Percentiles rank a stretch among this genome's conserved stretches.
These are phyloP conservation scores for Globisporangium rhizosaccharum DNA, from an alignment of 352 stramenopile genomes.

Conservation along the genomic window DNA sequence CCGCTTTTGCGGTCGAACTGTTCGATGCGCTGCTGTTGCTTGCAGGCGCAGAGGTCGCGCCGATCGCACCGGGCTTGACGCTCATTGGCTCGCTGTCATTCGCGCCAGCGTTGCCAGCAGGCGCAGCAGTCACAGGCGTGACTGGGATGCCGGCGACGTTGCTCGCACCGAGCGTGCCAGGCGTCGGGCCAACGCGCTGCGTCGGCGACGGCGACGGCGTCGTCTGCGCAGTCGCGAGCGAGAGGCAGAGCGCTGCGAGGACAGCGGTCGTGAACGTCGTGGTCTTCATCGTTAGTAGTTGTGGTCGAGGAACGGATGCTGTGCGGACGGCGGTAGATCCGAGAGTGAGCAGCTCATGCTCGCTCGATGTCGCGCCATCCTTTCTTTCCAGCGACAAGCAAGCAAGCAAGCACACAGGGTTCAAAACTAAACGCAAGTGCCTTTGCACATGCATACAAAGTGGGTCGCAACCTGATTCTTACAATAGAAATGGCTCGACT, in stretches of 20 bases:
- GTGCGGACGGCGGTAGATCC: not conserved
- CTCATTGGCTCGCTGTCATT: conserved; percentile 2
- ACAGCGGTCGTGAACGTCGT: not conserved
- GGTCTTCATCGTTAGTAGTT: conserved; percentile 10
- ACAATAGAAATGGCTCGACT: too few relatives aligned
- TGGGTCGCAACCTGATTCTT: too few relatives aligned
- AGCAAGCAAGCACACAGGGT: too few relatives aligned
- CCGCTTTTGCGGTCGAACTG: conserved; percentile 9
- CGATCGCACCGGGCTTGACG: conserved; percentile 9
- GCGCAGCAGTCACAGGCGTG: conserved; percentile 13
- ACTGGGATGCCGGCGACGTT: conserved; percentile 16
- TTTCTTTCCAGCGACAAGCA: too few relatives aligned
- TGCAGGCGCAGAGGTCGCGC: not conserved
- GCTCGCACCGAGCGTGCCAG: conserved; percentile 13
- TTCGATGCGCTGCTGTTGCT: not conserved
- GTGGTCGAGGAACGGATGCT: not conserved
- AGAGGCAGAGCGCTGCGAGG: not conserved
- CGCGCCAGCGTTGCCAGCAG: conserved; percentile 12
- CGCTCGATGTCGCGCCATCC: not conserved
- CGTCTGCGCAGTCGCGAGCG: conserved; percentile 7
- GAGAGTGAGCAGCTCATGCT: not conserved
- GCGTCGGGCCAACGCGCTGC: conserved; percentile 3
- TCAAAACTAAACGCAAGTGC: too few relatives aligned
- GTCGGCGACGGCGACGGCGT: conserved; percentile 4
- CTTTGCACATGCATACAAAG: too few relatives aligned